These are phyloP conservation scores for Cladophialophora immunda DNA, from an alignment of 2,329 filamentous ascomycete genomes.

Conservation along the genomic window DNA sequence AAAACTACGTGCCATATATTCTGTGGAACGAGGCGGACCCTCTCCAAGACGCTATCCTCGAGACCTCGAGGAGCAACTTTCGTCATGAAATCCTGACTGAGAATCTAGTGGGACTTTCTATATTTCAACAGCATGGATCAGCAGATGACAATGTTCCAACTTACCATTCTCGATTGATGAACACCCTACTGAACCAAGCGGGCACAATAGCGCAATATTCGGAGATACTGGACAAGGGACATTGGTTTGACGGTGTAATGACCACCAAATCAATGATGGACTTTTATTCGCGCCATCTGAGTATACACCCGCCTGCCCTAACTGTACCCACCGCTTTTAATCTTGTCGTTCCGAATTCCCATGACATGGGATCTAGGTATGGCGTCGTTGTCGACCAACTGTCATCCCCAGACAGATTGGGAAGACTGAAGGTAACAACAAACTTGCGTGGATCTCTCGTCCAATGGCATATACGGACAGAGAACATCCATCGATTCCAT, in stretches of 20 bases:
- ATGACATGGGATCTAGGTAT: slow-evolving; percentile 61
- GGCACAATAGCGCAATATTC: slow-evolving; percentile 56
- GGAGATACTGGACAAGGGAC: slow-evolving; percentile 59
- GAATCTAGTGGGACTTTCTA: slow-evolving; percentile 62
- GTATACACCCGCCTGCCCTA: slow-evolving; percentile 26
- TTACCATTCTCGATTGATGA: slow-evolving; percentile 65
- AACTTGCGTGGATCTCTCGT: background rate
- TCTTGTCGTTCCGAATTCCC: slow-evolving; percentile 61
- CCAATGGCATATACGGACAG: slow-evolving; percentile 52
- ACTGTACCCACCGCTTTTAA: slow-evolving; percentile 51
- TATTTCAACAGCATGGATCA: slow-evolving; percentile 65
- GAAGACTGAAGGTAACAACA: slow-evolving; percentile 55
- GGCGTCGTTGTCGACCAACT: slow-evolving; percentile 62
- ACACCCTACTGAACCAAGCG: slow-evolving; percentile 56
- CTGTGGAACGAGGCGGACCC: slow-evolving; percentile 66
- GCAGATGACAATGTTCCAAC: slow-evolving; percentile 67
- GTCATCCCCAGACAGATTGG: slow-evolving; percentile 59
- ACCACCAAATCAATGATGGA: slow-evolving; percentile 58
- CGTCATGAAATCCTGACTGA: slow-evolving; percentile 63
- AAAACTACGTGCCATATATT: slow-evolving; percentile 66
- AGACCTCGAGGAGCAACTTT: slow-evolving; percentile 60
- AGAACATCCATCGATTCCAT: slow-evolving; percentile 56
- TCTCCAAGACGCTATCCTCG: slow-evolving; percentile 56
- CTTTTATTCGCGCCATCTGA: slow-evolving; percentile 57
- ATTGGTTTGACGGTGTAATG: slow-evolving; percentile 66